A percentile compares a stretch with the other conserved stretches of the same genome.
phyloP scores from a whole-genome alignment of 208 protist species.

The Kentomonas sorsogonicus region DNA sequence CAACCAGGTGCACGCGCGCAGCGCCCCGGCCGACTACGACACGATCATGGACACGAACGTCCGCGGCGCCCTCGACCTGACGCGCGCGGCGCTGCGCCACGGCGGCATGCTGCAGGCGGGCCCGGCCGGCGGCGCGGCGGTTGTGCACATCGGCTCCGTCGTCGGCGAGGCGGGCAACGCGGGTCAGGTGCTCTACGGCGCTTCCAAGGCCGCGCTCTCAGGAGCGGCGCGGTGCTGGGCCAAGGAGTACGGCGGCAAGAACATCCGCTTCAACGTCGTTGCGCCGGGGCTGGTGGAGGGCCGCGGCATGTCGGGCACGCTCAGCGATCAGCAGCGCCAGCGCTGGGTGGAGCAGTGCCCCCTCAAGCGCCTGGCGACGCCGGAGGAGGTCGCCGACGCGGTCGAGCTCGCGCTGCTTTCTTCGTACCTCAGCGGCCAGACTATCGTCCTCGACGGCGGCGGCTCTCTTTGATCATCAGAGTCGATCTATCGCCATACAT shows the following conservation, averaged over 20 bases:
- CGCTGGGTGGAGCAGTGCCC: conserved; percentile 46
- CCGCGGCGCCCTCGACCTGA: conserved; percentile 61
- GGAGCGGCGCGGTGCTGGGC: conserved; percentile 79
- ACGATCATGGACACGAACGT: conserved; percentile 76
- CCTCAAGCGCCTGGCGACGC: conserved; percentile 63
- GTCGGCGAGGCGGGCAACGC: conserved; percentile 69
- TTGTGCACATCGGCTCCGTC: conserved; percentile 80
- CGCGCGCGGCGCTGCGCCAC: conserved; percentile 62
- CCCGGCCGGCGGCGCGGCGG: conserved; percentile 34
- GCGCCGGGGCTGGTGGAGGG: conserved; percentile 86
- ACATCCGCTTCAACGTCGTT: conserved; percentile 90
- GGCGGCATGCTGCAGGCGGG: conserved; percentile 59
- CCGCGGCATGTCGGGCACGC: conserved; percentile 58
- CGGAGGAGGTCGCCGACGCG: conserved; percentile 73
- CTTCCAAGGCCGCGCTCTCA: conserved; percentile 86
- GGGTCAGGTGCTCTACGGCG: conserved; percentile 87
- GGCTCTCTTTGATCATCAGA: too few species aligned
- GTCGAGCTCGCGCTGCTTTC: conserved; percentile 45
- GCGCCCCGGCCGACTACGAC: conserved; percentile 63
- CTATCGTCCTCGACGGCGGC: conserved; percentile 76
- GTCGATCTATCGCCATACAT: not conserved
- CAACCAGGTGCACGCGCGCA: conserved; percentile 64
- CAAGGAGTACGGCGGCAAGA: conserved; percentile 73
- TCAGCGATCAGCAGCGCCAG: conserved; percentile 52
- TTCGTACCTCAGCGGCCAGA: conserved; percentile 80